These are phyloP conservation scores for Phanerochaete sordida DNA, from an alignment of 768 basidiomycete species.

Conservation along the genomic window DNA sequence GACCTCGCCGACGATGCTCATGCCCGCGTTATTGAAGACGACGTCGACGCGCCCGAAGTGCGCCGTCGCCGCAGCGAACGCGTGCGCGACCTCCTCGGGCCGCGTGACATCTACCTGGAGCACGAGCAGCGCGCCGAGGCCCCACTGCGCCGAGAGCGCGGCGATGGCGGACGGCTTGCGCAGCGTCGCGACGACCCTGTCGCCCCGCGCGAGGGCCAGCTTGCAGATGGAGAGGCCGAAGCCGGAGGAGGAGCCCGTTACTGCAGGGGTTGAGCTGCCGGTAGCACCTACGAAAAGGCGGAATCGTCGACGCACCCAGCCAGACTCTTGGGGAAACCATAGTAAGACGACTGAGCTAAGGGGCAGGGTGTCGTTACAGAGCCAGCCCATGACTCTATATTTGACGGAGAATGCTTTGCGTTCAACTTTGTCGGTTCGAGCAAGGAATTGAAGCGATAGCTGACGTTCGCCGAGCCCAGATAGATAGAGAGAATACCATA, in stretches of 20 bases:
- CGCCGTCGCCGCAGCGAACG: slow-evolving; percentile 30
- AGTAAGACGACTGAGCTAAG: too few relatives aligned
- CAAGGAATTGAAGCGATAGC: too few relatives aligned
- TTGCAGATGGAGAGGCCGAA: slow-evolving; percentile 35
- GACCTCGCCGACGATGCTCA: slow-evolving; percentile 29
- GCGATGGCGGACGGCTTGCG: slow-evolving; percentile 8
- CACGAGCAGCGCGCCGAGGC: slow-evolving; percentile 30
- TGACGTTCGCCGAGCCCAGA: too few relatives aligned
- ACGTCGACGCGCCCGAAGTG: slow-evolving; percentile 44
- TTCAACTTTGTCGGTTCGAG: too few relatives aligned
- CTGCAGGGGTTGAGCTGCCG: slow-evolving; percentile 21
- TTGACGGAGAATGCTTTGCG: too few relatives aligned
- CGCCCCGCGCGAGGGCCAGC: slow-evolving; percentile 32
- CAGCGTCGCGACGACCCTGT: slow-evolving; percentile 23
- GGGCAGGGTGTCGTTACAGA: too few relatives aligned
- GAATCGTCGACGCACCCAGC: too few relatives aligned
- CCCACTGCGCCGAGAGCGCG: slow-evolving; percentile 22
- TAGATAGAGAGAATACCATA: too few relatives aligned
- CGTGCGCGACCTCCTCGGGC: slow-evolving; percentile 29
- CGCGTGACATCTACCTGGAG: slow-evolving; percentile 37
- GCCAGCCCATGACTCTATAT: too few relatives aligned
- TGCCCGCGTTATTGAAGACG: slow-evolving; percentile 42
- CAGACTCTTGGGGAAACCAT: too few relatives aligned
- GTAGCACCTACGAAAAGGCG: too few relatives aligned
- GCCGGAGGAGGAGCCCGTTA: slow-evolving; percentile 38